Evolutionary conservation across 306 rosid species (phyloP), one percentile per base, ranked within the genome.

Genomic region (Dryas drummondii): DNA sequence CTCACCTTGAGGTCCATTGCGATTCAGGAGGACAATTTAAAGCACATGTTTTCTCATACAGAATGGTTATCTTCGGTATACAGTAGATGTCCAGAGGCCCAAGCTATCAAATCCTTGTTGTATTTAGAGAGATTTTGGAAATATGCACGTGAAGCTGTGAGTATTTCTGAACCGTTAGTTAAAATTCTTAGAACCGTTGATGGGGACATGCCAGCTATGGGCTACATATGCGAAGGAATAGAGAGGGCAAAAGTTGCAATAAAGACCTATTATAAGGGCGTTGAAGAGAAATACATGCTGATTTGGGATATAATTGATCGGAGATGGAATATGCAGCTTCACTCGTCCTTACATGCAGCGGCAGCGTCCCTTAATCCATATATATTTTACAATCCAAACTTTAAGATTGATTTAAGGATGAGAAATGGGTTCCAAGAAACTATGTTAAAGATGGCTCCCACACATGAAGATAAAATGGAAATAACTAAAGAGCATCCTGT

Each of bases 361-460:
- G 92, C 97, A 41, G 97, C 92, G 1, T 91, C 86, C 73, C 86
- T 91, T 46, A 91, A 89, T 71, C 97, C 97, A 27, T 87, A 89
- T 3, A 75, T 84, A 52, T 83, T 78, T 52, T 87, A 89, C 84
- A 61, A 71, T 59, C 83, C 91, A 12, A 80, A 75, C 70, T 85
- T 78, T 52, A 91, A 87, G 86, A 75, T 76, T 51, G 91, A 87
- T 81, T 50, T 76, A 68, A 71, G 82, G 75, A 69, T 87, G 79
- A 86, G 92, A 70, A 87, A 86, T 52, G 94, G 91, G 32, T 91
- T 91, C 80, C 92, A 86, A 70, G 89, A 89, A 73, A 87, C 83
- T 2, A 87, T 89, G 91, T 77, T 61, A 49, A 87, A 76, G 86
- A 79, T 87, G 87, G 85, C 80, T 48, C 57, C 78, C 26, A 74